These are phyloP conservation scores for Yamadazyma laniorum DNA, from an alignment of 805 yeast genomes.

Conservation along the genomic window DNA sequence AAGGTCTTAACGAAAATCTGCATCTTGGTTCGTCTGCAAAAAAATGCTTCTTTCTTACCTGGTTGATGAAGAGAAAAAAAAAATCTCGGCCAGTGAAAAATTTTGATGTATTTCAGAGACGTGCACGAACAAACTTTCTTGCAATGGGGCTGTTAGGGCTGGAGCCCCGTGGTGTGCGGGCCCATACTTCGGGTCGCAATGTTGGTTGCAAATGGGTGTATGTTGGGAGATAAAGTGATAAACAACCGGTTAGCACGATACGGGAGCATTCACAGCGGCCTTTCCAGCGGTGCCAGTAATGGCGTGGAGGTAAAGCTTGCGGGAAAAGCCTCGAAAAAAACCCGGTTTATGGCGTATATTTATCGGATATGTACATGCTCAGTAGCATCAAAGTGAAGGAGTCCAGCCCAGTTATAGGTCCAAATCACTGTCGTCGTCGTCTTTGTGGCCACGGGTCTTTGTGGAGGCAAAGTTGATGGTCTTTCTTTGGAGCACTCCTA, in stretches of 20 bases:
- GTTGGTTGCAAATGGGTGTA: no score
- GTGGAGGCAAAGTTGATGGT: constrained; percentile 12
- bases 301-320: no score
- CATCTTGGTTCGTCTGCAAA: constrained; percentile 49
- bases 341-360: not conserved
- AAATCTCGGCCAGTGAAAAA: no score
- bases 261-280: constrained; percentile 1
- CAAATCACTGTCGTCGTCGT: constrained; percentile 17
- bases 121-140: no score
- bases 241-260: constrained; percentile 1
- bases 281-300: not conserved
- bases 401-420: constrained; percentile 14
- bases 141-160: constrained; percentile 1
- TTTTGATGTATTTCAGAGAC: no score
- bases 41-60: constrained; percentile 51
- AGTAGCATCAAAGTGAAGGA: no score
- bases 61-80: constrained; percentile 10
- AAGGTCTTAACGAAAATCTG: constrained; percentile 99
- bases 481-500: constrained; percentile 18
- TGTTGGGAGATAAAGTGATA: constrained; percentile 10
- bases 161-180: not conserved
- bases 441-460: not conserved
- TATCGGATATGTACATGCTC: not conserved
- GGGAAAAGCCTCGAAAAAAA: no score
- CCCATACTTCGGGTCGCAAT: no score